Percentiles rank a stretch among this genome's conserved stretches.
Evolutionary conservation across 192 early-diverging fungal genomes (phyloP).

Genomic region (Linnemannia zychae): DNA sequence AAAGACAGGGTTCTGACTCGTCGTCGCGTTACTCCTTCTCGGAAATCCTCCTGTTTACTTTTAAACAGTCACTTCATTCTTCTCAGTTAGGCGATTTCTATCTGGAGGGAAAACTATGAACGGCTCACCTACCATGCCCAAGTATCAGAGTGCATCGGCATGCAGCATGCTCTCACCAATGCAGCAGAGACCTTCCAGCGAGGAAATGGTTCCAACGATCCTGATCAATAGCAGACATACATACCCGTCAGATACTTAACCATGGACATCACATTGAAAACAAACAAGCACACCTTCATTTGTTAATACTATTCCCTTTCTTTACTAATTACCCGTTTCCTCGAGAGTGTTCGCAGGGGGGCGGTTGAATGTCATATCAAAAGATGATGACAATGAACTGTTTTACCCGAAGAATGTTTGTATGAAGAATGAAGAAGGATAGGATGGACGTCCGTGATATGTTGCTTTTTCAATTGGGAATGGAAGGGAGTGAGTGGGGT

Average conservation of each 20-base stretch:
- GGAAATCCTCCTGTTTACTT: slow-evolving; percentile 3
- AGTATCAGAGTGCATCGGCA: not conserved
- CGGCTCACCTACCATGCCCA: not conserved
- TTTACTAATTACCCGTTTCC: slow-evolving; percentile 8
- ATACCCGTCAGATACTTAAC: slow-evolving; percentile 10
- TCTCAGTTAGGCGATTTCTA: not conserved
- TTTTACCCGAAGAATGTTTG: slow-evolving; percentile 5
- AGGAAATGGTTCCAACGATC: not conserved
- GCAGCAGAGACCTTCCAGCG: not conserved
- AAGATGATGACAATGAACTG: not conserved
- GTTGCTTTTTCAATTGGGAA: not conserved
- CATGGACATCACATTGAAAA: not conserved
- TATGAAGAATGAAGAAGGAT: not conserved
- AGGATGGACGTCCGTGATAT: slow-evolving; percentile 1
- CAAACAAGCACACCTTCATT: not conserved
- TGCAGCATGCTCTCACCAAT: not conserved
- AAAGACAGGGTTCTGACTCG: not conserved
- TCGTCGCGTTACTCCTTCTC: not conserved
- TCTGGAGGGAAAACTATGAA: not conserved
- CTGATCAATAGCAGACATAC: not conserved
- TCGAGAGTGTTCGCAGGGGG: slow-evolving; percentile 4
- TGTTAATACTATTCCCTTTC: not conserved
- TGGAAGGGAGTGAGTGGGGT: not conserved
- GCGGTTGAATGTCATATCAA: not conserved
- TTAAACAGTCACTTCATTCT: not conserved